phyloP scores from a whole-genome alignment of 2,329 filamentous ascomycete species.

The Myriosclerotinia scirpicola region DNA sequence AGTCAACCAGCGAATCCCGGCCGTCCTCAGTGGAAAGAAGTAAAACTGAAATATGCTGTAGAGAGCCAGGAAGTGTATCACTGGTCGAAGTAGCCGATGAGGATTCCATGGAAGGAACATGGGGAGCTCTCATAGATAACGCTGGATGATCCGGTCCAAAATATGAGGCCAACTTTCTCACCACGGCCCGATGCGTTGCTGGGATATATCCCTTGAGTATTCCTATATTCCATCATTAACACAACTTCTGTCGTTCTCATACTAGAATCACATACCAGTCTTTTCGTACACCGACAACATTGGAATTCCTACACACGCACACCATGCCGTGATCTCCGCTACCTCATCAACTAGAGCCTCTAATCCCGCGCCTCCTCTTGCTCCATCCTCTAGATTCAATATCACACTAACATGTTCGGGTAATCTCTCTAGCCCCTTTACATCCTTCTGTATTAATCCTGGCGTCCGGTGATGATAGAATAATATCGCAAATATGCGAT shows the following conservation, averaged over 20 bases:
- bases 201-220: conserved; percentile 86
- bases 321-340: conserved; percentile 91
- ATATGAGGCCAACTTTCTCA: conserved; percentile 79
- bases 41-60: conserved; percentile 59
- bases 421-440: conserved; percentile 69
- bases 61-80: conserved; percentile 42
- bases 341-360: conserved; percentile 87
- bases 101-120: conserved; percentile 59
- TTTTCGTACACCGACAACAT: conserved; percentile 89
- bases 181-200: conserved; percentile 77
- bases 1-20: conserved; percentile 88
- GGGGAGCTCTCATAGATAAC: conserved; percentile 71
- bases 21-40: conserved; percentile 87
- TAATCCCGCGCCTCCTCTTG: conserved; percentile 69
- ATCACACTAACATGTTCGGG: conserved; percentile 89
- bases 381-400: conserved; percentile 69
- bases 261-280: conserved; percentile 62
- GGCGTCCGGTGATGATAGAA: conserved; percentile 97
- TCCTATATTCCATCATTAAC: conserved; percentile 52
- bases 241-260: not conserved
- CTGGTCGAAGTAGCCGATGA: conserved; percentile 46
- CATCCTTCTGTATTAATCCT: conserved; percentile 85
- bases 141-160: conserved; percentile 75
- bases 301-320: conserved; percentile 82
- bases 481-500: conserved; percentile 76